A percentile compares a stretch with the other conserved stretches of the same genome.
Conservation (phyloP, 441 rosid genomes). For the Gossypium schwendimanii region DNA sequence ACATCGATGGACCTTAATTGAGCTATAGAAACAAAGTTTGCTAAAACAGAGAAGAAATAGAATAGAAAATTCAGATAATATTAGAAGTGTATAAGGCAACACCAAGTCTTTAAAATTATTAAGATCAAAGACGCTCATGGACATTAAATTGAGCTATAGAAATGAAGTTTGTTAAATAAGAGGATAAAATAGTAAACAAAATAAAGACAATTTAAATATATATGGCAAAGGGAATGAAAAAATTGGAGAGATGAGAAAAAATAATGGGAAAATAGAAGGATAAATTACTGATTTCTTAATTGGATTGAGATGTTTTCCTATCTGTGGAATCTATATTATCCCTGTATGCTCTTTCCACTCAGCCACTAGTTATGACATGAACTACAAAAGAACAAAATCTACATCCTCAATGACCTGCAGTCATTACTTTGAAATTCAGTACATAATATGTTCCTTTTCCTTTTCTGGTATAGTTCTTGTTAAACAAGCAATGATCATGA, state of each 20-base stretch:
- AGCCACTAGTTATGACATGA: neutral
- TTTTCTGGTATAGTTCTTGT: neutral
- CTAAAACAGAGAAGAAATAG: neutral
- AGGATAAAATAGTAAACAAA: neutral
- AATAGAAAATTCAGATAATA: neutral
- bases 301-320: neutral
- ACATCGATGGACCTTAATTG: neutral
- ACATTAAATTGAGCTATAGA: neutral
- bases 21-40: neutral
- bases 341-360: neutral
- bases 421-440: neutral
- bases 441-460: neutral
- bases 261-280: neutral
- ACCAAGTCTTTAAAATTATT: conserved; percentile 1
- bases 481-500: neutral
- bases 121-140: neutral
- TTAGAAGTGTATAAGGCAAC: neutral
- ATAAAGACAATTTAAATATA: neutral
- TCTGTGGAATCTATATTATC: neutral
- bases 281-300: neutral
- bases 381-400: neutral
- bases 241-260: neutral
- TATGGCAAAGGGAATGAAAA: neutral
- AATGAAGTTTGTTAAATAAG: neutral
- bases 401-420: neutral